These are phyloP conservation scores for Hawksworthiomyces lignivorus DNA, from an alignment of 2,329 filamentous ascomycete species.

Conservation along the genomic window DNA sequence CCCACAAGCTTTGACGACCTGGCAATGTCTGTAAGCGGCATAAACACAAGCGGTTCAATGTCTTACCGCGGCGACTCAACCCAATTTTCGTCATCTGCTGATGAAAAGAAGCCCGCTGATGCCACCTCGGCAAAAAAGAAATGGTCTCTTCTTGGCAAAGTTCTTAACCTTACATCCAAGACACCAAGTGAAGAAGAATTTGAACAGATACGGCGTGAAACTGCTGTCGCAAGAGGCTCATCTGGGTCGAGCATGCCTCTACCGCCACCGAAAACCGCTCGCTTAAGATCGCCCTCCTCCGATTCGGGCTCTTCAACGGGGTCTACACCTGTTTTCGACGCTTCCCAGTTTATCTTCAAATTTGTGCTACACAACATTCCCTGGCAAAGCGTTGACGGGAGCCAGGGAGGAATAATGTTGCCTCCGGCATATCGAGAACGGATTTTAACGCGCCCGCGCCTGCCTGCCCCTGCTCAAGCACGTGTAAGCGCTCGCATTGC, in stretches of 20 bases:
- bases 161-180: constrained; percentile 40
- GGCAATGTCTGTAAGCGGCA: not conserved
- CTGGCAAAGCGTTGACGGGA: constrained; percentile 18
- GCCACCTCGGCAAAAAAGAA: constrained; percentile 43
- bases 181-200: constrained; percentile 34
- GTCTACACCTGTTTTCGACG: constrained; percentile 46
- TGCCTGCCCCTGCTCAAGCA: constrained; percentile 63
- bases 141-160: constrained; percentile 58
- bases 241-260: constrained; percentile 15
- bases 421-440: constrained; percentile 48
- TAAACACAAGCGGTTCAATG: not conserved
- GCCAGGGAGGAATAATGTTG: constrained; percentile 40
- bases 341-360: constrained; percentile 60
- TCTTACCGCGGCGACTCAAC: constrained; percentile 16
- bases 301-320: constrained; percentile 45
- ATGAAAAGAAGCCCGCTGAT: constrained; percentile 19
- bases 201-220: constrained; percentile 42
- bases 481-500: constrained; percentile 40
- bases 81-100: not conserved
- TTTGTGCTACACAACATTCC: constrained; percentile 55
- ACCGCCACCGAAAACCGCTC: constrained; percentile 30
- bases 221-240: constrained; percentile 33
- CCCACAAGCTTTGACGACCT: constrained; percentile 10
- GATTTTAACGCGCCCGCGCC: constrained; percentile 57
- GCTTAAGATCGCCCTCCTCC: constrained; percentile 30